Conservation (phyloP, 768 basidiomycete species). For the Boletus vermiculosoides region DNA sequence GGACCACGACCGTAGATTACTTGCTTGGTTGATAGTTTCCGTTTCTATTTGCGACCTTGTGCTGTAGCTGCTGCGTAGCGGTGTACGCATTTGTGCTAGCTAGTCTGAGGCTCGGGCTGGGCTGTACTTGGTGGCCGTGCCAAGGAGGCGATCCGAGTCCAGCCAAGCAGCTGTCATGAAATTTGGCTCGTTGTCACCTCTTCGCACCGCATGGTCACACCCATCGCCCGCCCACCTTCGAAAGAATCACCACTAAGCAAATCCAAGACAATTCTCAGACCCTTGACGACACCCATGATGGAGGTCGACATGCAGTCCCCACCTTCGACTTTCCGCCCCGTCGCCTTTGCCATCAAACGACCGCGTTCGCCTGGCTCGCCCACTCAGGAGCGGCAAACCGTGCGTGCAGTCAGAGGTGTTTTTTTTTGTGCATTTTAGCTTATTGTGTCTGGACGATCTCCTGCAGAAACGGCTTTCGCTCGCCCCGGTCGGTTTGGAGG, state of each 20-base stretch:
- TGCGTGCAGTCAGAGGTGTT: slow-evolving; percentile 25
- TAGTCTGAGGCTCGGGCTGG: too few species aligned
- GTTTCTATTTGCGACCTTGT: not conserved
- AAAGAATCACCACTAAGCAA: not conserved
- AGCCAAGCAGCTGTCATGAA: not conserved
- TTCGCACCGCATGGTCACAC: not conserved
- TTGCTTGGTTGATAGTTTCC: not conserved
- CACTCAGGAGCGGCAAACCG: slow-evolving; percentile 53
- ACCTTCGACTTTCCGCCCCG: slow-evolving; percentile 38
- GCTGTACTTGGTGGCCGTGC: slow-evolving; percentile 11
- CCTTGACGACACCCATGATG: slow-evolving; percentile 37
- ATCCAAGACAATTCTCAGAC: not conserved
- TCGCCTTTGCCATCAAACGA: slow-evolving; percentile 45
- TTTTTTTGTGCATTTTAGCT: not conserved
- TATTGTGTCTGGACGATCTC: not conserved
- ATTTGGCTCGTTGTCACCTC: slow-evolving; percentile 3
- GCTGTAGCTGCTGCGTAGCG: not conserved
- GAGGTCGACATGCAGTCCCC: slow-evolving; percentile 56
- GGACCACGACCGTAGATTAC: not conserved
- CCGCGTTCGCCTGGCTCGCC: slow-evolving; percentile 57
- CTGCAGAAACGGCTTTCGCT: slow-evolving; percentile 60
- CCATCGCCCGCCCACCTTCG: not conserved
- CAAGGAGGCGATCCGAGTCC: not conserved
- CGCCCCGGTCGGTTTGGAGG: slow-evolving; percentile 30
- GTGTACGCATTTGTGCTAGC: not conserved